Percentiles rank a stretch among this genome's conserved stretches.
Evolutionary conservation across 441 rosid species (phyloP).

Genomic region (California macrophylla): DNA sequence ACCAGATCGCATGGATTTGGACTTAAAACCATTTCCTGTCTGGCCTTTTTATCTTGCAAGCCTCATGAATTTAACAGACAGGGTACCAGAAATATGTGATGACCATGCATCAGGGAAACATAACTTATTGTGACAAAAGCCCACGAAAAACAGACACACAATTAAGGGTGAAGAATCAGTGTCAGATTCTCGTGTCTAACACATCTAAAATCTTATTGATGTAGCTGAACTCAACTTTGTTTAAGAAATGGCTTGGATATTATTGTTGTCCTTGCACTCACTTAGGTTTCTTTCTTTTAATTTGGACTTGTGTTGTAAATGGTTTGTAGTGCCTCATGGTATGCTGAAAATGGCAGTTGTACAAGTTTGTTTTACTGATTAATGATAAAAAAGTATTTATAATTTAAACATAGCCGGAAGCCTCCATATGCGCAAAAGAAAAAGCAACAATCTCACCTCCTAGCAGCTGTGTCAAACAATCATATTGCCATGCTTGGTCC

Average conservation of each 20-base stretch:
- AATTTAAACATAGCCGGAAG: background rate
- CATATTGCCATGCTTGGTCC: background rate
- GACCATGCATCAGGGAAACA: background rate
- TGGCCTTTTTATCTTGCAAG: background rate
- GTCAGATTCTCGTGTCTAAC: no score
- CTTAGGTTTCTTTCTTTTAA: no score
- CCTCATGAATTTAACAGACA: background rate
- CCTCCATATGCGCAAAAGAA: background rate
- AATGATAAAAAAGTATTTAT: no score
- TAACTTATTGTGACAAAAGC: background rate
- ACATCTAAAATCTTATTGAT: no score
- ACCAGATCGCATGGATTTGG: background rate
- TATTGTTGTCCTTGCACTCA: no score
- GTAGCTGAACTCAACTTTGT: no score
- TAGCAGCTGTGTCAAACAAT: background rate
- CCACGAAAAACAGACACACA: background rate
- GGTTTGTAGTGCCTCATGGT: no score
- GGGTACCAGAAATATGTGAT: background rate
- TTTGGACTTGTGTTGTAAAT: no score
- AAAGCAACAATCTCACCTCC: background rate
- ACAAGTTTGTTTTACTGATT: no score
- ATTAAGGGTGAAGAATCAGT: background rate
- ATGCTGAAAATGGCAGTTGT: no score
- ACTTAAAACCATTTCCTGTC: background rate
- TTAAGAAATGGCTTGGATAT: no score